phyloP scores from a whole-genome alignment of 2,329 filamentous ascomycete genomes.

The Aspergillus niger region DNA sequence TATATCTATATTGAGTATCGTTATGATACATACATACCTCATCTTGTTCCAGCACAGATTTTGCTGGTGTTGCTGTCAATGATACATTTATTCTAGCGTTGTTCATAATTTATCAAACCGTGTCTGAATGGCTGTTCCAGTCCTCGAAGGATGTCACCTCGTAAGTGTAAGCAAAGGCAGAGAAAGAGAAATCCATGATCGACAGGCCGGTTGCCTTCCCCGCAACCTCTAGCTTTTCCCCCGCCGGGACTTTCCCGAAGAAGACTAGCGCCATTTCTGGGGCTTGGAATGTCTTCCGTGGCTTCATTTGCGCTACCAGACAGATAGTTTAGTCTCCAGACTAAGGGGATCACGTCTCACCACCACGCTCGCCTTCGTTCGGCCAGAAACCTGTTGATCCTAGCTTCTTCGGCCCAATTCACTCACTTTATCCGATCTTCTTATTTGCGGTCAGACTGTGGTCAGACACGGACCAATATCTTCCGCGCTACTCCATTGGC shows the following conservation, averaged over 20 bases:
- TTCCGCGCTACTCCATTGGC: slow-evolving; percentile 9
- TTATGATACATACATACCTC: too few relatives aligned
- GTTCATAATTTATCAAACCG: not conserved
- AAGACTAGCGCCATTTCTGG: slow-evolving; percentile 14
- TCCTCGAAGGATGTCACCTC: not conserved
- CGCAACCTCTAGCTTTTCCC: slow-evolving; percentile 19
- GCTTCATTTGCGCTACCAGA: slow-evolving; percentile 5
- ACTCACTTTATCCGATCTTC: slow-evolving; percentile 7
- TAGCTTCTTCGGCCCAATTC: not conserved
- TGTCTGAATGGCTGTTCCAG: not conserved
- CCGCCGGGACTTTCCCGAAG: slow-evolving; percentile 34
- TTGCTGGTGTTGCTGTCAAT: not conserved
- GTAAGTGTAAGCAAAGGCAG: not conserved
- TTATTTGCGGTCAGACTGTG: slow-evolving; percentile 2
- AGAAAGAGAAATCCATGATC: slow-evolving; percentile 9
- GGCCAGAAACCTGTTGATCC: not conserved
- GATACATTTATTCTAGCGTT: not conserved
- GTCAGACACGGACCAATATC: slow-evolving; percentile 11
- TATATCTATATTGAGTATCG: too few relatives aligned
- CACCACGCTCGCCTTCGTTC: not conserved
- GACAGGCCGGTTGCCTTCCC: slow-evolving; percentile 15
- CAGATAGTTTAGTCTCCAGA: not conserved
- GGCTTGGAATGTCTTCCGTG: slow-evolving; percentile 10
- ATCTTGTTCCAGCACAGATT: too few relatives aligned
- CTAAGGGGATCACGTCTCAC: not conserved